Percentiles rank a stretch among this genome's conserved stretches.
phyloP scores from a whole-genome alignment of 805 yeast species.

The Candida loeiensis region DNA sequence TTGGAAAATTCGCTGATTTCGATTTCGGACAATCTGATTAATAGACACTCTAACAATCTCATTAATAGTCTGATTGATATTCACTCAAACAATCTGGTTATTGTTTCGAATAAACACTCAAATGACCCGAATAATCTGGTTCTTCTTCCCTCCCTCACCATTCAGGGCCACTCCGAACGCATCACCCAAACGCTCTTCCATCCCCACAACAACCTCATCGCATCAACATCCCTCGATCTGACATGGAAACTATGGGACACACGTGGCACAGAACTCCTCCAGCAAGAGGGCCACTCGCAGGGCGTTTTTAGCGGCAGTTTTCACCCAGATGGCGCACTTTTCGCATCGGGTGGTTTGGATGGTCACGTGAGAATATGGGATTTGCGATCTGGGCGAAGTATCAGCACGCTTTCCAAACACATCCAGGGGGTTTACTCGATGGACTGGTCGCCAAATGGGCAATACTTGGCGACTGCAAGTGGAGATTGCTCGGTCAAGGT shows the following conservation, averaged over 20 bases:
- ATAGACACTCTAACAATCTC: no score
- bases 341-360: slow-evolving; percentile 78
- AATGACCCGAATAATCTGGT: slow-evolving; percentile 17
- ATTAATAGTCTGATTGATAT: no score
- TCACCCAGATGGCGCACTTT: slow-evolving; percentile 74
- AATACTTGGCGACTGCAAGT: slow-evolving; percentile 75
- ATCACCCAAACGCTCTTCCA: slow-evolving; percentile 63
- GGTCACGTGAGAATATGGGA: slow-evolving; percentile 80
- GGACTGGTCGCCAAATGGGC: slow-evolving; percentile 77
- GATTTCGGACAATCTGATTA: no score
- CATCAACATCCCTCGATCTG: slow-evolving; percentile 74
- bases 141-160: slow-evolving; percentile 12
- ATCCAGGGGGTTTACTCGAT: slow-evolving; percentile 64
- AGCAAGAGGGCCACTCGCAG: slow-evolving; percentile 85
- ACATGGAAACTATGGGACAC: slow-evolving; percentile 92
- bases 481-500: slow-evolving; percentile 76
- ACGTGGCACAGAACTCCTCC: slow-evolving; percentile 40
- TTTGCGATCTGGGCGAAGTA: slow-evolving; percentile 67
- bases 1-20: no score
- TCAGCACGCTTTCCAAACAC: slow-evolving; percentile 63
- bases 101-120: slow-evolving; percentile 2
- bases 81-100: no score
- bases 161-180: slow-evolving; percentile 42
- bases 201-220: slow-evolving; percentile 55
- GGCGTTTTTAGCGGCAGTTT: slow-evolving; percentile 61